phyloP scores from a whole-genome alignment of 805 yeast genomes.

The Hagleromyces aurorensis region DNA sequence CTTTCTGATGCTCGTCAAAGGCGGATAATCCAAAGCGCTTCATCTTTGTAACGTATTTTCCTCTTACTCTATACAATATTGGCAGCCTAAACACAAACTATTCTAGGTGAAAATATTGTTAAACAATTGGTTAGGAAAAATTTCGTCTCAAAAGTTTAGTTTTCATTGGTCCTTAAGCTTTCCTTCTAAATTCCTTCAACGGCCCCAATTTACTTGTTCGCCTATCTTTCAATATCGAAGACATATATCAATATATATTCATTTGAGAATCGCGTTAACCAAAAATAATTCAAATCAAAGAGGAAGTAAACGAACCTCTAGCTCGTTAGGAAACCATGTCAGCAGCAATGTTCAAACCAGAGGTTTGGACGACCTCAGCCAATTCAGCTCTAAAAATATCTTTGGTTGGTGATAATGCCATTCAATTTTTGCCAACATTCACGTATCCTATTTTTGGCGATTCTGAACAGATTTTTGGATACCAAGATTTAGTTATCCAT shows the following conservation, averaged over 20 bases:
- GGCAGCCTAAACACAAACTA: too few species aligned
- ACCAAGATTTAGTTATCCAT: conserved; percentile 55
- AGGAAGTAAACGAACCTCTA: neutral
- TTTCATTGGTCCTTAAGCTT: too few species aligned
- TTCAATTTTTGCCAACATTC: conserved; percentile 65
- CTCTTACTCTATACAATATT: too few species aligned
- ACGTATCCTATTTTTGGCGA: conserved; percentile 95
- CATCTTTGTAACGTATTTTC: conserved; percentile 30
- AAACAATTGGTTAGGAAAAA: too few species aligned
- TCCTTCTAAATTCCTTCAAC: too few species aligned
- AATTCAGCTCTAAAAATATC: conserved; percentile 59
- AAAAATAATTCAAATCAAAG: too few species aligned
- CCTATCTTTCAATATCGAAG: too few species aligned
- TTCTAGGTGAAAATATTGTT: too few species aligned
- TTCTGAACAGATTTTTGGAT: conserved; percentile 82
- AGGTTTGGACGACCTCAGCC: conserved; percentile 67
- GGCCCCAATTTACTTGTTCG: too few species aligned
- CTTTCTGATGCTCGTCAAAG: conserved; percentile 27
- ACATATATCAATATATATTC: too few species aligned
- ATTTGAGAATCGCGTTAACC: too few species aligned
- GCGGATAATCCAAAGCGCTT: conserved; percentile 42
- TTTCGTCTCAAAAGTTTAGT: too few species aligned
- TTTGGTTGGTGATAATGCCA: conserved; percentile 49
- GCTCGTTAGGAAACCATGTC: conserved; percentile 13
- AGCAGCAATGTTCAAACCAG: conserved; percentile 42